Conservation (phyloP, 2,329 filamentous ascomycete species). For the Hypoxylon sp. region DNA sequence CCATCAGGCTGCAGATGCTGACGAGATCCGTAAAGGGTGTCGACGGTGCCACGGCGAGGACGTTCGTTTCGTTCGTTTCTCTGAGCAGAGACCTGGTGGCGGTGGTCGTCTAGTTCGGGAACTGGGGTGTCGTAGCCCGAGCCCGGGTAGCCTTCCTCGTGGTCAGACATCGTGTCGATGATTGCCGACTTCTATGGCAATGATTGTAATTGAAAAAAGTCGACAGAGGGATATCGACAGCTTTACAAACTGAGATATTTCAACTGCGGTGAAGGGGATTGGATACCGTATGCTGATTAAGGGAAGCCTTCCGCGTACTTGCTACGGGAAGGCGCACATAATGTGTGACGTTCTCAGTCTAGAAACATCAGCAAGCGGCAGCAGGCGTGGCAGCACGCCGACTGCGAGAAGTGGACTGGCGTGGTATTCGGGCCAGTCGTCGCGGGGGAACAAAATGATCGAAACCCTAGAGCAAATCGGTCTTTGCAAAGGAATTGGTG, state of each 20-base stretch:
- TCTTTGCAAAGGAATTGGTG: conserved; percentile 17
- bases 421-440: conserved; percentile 28
- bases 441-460: conserved; percentile 2
- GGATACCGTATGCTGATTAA: conserved; percentile 20
- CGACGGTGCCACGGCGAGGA: conserved; percentile 75
- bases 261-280: background rate
- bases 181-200: conserved; percentile 11
- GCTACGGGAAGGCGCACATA: conserved; percentile 47
- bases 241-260: conserved; percentile 4
- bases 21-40: conserved; percentile 68
- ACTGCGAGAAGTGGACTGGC: conserved; percentile 40
- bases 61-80: conserved; percentile 66
- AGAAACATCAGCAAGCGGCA: conserved; percentile 43
- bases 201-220: background rate
- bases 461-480: conserved; percentile 3
- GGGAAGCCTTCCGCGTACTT: conserved; percentile 45
- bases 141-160: conserved; percentile 65
- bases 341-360: conserved; percentile 38
- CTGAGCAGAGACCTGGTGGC: conserved; percentile 69
- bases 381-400: conserved; percentile 50
- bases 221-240: background rate
- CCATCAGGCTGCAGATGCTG: conserved; percentile 52
- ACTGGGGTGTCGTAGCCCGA: conserved; percentile 77
- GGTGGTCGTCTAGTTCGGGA: conserved; percentile 87
- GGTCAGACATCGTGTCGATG: conserved; percentile 71